phyloP scores from a whole-genome alignment of 495 filamentous ascomycete species.

The Pseudoneurospora amorphoporcata region DNA sequence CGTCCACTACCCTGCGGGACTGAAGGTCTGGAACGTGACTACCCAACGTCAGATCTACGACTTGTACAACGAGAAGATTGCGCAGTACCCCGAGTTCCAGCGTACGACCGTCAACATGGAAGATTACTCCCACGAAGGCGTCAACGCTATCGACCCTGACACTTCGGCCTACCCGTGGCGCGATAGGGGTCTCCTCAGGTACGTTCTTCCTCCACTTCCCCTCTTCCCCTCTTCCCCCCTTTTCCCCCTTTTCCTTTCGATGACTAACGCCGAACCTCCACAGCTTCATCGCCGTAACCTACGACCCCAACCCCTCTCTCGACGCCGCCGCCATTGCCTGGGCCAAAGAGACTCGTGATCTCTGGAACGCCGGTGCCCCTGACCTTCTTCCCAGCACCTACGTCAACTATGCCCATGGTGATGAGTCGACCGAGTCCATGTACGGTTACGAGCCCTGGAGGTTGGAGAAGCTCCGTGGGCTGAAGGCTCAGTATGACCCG shows the following conservation, averaged over 20 bases:
- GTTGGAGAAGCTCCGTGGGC: conserved; percentile 24
- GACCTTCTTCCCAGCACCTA: conserved; percentile 16
- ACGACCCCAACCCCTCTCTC: background rate
- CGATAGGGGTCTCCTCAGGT: background rate
- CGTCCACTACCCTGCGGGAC: conserved; percentile 41
- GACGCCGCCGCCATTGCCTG: background rate
- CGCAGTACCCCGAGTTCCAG: conserved; percentile 13
- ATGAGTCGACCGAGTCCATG: conserved; percentile 20
- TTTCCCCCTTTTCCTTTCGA: background rate
- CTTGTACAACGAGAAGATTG: conserved; percentile 23
- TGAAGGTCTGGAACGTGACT: conserved; percentile 32
- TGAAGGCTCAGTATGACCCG: conserved; percentile 51
- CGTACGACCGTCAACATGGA: conserved; percentile 45
- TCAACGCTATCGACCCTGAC: conserved; percentile 25
- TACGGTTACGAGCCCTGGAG: conserved; percentile 39
- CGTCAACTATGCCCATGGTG: conserved; percentile 28
- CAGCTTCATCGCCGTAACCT: background rate
- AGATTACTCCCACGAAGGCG: conserved; percentile 39
- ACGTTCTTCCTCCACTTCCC: background rate
- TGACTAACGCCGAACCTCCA: background rate
- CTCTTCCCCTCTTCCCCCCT: background rate
- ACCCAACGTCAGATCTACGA: conserved; percentile 34
- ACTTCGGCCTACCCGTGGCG: conserved; percentile 37
- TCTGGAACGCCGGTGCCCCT: conserved; percentile 4
- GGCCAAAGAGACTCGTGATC: background rate